Evolutionary conservation across 2,329 filamentous ascomycete genomes (phyloP), one percentile per base, ranked within the genome.

Genomic region (Alternaria viburni): DNA sequence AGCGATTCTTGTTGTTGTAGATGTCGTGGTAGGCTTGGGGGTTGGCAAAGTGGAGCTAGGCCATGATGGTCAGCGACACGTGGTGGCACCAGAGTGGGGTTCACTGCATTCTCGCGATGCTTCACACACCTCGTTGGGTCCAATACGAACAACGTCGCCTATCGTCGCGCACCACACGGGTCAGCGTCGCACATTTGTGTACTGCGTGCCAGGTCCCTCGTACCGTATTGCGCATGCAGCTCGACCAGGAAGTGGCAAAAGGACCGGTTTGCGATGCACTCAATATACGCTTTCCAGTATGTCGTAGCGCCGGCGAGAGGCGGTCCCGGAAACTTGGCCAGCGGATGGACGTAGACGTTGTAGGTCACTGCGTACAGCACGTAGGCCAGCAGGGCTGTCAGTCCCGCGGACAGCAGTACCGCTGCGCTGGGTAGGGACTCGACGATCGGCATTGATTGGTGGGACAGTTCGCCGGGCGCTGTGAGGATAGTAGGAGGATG

Each of bases 1-100:
- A 83, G 15, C 76, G 73, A 49, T 80, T 79, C 44, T 72, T 75
- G 54, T 74, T 73, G 65, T 79, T 81, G 69, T 83, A 83, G 41
- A 84, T 83, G 41, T 81, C 80, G 63, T 81, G 72, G 66, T 83
- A 84, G 23, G 79, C 81, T 9, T 76, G 54, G 1, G 82, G 82
- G 17, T 78, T 74, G 10, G 76, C 77, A 70, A 83, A 83, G 62
- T 83, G 81, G 30, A 83, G 77, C 79, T 83, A 59, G 23, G 54
- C 77, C 21, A 51, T 25, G 30, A 13, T 19, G 19, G 44, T 67
- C 32, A 64, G 65, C 46, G 59, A 41, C 49, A 41, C 49, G 49
- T n/a, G 41, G 54, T 26, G 23, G 21, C 21, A 21, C 28, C 30
- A 26, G 30, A 17, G 54, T 43, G 49, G 30, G 32, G 58, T 41